phyloP scores from a whole-genome alignment of 192 early-diverging fungal genomes.

The Jimgerdemannia flammicorona region DNA sequence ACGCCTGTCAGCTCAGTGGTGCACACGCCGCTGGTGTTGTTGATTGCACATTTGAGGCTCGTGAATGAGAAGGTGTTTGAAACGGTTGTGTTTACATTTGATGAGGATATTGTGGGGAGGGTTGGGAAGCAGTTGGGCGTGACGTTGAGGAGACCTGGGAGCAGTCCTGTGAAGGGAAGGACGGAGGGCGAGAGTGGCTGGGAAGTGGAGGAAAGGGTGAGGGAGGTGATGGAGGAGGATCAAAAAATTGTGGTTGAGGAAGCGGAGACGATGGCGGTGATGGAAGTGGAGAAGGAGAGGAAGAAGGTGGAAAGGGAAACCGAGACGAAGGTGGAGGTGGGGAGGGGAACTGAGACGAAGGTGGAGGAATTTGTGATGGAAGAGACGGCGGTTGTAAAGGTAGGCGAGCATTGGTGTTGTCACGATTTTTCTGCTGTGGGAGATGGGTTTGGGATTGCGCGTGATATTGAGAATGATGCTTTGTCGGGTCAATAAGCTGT shows the following conservation, averaged over 20 bases:
- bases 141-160: conserved; percentile 2
- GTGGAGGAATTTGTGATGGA: no score
- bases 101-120: conserved; percentile 14
- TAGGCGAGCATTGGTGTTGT: no score
- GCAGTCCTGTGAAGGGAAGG: background rate
- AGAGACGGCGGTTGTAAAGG: no score
- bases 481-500: no score
- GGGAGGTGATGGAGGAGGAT: background rate
- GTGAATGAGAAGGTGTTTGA: conserved; percentile 27
- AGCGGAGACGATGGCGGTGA: background rate
- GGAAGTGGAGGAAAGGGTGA: background rate
- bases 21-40: conserved; percentile 17
- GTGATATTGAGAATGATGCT: no score
- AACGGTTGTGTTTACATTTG: conserved; percentile 14
- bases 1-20: conserved; percentile 13
- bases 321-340: no score
- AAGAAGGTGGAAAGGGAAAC: background rate
- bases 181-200: background rate
- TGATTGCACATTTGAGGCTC: conserved; percentile 22
- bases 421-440: no score
- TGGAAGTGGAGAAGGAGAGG: background rate
- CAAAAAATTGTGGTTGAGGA: background rate
- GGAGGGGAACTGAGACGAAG: no score
- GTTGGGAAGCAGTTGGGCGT: background rate
- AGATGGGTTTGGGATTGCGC: no score